Conservation (phyloP, 179 eudicot species). For the Pouteria campechiana region DNA sequence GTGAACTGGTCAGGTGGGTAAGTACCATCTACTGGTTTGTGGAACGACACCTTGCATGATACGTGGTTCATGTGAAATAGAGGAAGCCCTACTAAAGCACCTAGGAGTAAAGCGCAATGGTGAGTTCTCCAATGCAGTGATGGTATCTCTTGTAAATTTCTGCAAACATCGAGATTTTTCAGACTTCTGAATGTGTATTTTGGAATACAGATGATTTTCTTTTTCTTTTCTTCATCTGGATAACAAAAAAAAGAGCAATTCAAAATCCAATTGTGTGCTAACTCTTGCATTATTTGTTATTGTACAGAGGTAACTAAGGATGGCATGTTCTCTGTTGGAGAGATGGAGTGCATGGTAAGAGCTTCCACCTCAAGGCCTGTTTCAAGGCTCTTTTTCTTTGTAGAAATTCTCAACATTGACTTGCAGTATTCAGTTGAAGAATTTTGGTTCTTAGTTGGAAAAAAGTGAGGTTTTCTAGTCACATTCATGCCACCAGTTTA, state of each 20-base stretch:
- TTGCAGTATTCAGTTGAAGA: no score
- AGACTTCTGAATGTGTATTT: no score
- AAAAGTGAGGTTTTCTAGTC: no score
- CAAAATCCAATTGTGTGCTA: no score
- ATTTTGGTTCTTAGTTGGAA: no score
- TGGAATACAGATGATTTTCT: neutral
- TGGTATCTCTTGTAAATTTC: no score
- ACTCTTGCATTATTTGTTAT: constrained; percentile 4
- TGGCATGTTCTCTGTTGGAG: constrained; percentile 93
- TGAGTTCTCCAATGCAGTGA: no score
- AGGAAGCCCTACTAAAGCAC: constrained; percentile 77
- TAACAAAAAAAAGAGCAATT: no score
- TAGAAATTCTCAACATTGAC: no score
- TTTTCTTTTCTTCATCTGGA: constrained; percentile 1
- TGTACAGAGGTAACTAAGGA: constrained; percentile 89
- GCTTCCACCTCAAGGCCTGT: neutral
- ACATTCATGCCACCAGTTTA: no score
- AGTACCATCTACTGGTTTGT: constrained; percentile 95
- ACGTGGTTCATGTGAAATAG: constrained; percentile 94
- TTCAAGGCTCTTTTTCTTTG: no score
- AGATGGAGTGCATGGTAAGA: constrained; percentile 97
- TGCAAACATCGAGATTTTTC: no score
- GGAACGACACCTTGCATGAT: constrained; percentile 99
- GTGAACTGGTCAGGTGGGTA: constrained; percentile 56
- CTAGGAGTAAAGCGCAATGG: constrained; percentile 95